Conservation (phyloP, 2,329 filamentous ascomycete species). For the Podosphaera xanthii region DNA sequence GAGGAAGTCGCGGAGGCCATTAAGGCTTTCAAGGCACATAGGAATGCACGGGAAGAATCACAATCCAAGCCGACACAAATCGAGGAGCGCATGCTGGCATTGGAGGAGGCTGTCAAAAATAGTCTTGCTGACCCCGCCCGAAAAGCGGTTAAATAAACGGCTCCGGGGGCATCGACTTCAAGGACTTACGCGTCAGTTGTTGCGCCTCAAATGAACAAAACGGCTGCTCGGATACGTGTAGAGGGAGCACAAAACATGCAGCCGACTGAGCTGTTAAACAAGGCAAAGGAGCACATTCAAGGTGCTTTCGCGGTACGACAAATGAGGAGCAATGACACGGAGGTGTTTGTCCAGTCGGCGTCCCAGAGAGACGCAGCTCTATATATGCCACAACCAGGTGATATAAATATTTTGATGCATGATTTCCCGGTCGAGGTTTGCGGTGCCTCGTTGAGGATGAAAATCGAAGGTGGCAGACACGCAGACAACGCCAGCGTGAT, state of each 20-base stretch:
- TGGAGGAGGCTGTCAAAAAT: background rate
- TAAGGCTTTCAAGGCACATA: no score
- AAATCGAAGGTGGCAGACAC: background rate
- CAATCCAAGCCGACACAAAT: background rate
- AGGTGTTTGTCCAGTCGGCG: background rate
- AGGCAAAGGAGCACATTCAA: background rate
- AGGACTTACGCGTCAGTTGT: background rate
- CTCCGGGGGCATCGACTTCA: background rate
- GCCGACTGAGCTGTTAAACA: background rate
- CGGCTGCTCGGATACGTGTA: no score
- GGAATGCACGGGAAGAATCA: no score
- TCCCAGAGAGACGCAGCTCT: background rate
- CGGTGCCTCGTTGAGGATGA: background rate
- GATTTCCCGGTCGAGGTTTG: background rate
- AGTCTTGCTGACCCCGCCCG: background rate
- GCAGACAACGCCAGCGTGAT: background rate
- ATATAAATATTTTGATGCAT: background rate
- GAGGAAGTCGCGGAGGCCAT: no score
- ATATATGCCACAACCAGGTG: background rate
- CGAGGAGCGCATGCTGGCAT: background rate
- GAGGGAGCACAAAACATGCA: no score
- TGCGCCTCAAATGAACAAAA: no score
- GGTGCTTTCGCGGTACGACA: background rate
- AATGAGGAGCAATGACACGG: background rate
- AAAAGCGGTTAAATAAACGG: background rate